phyloP scores from a whole-genome alignment of 306 rosid genomes.

The Neltuma alba region DNA sequence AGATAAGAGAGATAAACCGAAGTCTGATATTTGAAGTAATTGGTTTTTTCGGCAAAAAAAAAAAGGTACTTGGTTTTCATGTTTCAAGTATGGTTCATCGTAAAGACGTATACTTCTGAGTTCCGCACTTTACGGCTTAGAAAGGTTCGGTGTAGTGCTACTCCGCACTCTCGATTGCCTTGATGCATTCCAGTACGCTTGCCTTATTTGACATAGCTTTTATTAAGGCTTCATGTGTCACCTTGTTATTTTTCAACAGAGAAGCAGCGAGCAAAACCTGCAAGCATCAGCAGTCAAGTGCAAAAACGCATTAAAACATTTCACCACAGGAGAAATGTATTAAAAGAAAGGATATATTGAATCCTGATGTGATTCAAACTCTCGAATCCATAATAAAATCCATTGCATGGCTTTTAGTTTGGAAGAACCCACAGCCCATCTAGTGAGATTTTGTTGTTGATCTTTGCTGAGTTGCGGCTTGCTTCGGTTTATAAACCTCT shows the following conservation, averaged over 20 bases:
- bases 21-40: not conserved
- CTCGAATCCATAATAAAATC: not conserved
- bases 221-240: constrained; percentile 67
- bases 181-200: constrained; percentile 75
- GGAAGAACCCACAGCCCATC: constrained; percentile 90
- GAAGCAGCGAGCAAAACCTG: constrained; percentile 89
- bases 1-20: not conserved
- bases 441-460: constrained; percentile 93
- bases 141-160: constrained; percentile 31
- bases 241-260: constrained; percentile 78
- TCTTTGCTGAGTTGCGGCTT: constrained; percentile 86
- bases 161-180: constrained; percentile 74
- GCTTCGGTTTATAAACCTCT: constrained; percentile 93
- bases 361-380: constrained; percentile 17
- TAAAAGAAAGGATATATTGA: not conserved
- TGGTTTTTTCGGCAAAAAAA: too few relatives aligned
- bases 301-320: not conserved
- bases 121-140: constrained; percentile 2
- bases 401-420: not conserved
- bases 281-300: constrained; percentile 13
- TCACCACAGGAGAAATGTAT: not conserved
- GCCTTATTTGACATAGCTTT: constrained; percentile 70
- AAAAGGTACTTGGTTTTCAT: not conserved
- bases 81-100: not conserved
- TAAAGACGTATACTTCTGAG: not conserved